Percentiles rank a stretch among this genome's conserved stretches.
phyloP scores from a whole-genome alignment of 768 basidiomycete genomes.

The Favolaschia claudopus region DNA sequence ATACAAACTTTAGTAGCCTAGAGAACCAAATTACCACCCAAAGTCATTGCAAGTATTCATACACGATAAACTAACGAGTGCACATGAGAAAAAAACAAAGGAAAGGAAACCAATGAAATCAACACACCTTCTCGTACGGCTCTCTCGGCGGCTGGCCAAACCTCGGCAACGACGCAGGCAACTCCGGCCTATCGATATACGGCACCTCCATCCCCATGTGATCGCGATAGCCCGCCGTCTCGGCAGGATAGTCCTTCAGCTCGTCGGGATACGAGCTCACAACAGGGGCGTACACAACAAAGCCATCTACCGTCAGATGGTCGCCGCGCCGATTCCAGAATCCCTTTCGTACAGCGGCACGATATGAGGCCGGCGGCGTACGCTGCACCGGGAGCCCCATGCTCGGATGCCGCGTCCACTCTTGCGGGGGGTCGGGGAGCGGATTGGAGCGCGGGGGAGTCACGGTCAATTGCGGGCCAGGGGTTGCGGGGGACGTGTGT shows the following conservation, averaged over 20 bases:
- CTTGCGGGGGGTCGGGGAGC: conserved; percentile 35
- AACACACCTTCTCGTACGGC: conserved; percentile 64
- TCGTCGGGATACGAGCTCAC: conserved; percentile 65
- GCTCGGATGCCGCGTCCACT: conserved; percentile 21
- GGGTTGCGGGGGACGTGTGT: conserved; percentile 11
- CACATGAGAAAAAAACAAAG: conserved; percentile 2
- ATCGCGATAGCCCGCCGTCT: conserved; percentile 63
- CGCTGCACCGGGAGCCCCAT: conserved; percentile 24
- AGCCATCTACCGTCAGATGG: conserved; percentile 62
- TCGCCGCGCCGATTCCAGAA: conserved; percentile 84
- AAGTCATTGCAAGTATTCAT: conserved; percentile 39
- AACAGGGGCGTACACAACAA: conserved; percentile 72
- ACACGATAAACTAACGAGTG: conserved; percentile 48
- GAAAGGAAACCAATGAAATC: not conserved
- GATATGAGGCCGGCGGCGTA: conserved; percentile 36
- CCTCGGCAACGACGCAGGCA: conserved; percentile 67
- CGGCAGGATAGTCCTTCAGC: conserved; percentile 63
- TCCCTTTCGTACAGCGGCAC: conserved; percentile 56
- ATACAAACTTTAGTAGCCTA: not conserved
- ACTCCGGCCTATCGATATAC: conserved; percentile 59
- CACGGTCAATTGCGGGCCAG: conserved; percentile 16
- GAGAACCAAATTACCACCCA: conserved; percentile 4
- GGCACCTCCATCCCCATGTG: conserved; percentile 51
- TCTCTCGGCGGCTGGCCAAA: conserved; percentile 58
- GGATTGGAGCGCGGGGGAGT: conserved; percentile 30